Base-by-base conservation (phyloP, 2,329 filamentous ascomycete genomes). In the Nannizziopsis barbatae region DNA sequence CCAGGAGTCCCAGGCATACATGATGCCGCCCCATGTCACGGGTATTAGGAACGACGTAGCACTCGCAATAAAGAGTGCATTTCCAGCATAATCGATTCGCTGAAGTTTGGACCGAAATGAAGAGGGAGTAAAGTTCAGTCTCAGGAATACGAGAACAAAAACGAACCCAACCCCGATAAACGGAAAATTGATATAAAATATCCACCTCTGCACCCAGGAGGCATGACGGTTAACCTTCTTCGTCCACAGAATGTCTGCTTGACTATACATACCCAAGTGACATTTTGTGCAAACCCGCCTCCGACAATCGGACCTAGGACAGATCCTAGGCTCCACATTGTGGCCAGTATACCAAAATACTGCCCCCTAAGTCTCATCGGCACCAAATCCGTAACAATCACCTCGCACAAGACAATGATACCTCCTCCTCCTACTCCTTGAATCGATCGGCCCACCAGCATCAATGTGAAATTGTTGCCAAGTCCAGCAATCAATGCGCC, bases 121-220 rank as follows among this genome's bases (percentile, higher is more conserved):
- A 42, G 65, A 68, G 1, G 72, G 70, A 8, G 71, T 59, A 45
- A 70, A 65, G 47, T 72, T 68, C 38, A 79, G 66, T 12, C 70
- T 67, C 11, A 81, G 62, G 60, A 78, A 80, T 17, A 79, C 33
- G 0, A 71, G 62, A 12, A 76, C 63, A 53, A 77, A 61, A 35
- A 72, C 53, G 12, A 66, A 60, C 2, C 71, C 72, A n/a, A 77
- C 49, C 1, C 65, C 74, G 27, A 72, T 67, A 56, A 81, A 73
- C 1, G 78, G 77, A 1, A 81, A 62, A 54, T 82, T 82, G 55
- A 81, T 70, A 71, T 74, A 83, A 58, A 82, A 81, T 44, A 83
- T 74, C 78, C 79, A 83, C 6, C 74, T 63, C 79, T 78, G 22
- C 22, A 11, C 4, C 41, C 30, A 35, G 1, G n/a, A 5, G 15